Conservation (phyloP, 768 basidiomycete species). For the Crassisporium funariophilum region DNA sequence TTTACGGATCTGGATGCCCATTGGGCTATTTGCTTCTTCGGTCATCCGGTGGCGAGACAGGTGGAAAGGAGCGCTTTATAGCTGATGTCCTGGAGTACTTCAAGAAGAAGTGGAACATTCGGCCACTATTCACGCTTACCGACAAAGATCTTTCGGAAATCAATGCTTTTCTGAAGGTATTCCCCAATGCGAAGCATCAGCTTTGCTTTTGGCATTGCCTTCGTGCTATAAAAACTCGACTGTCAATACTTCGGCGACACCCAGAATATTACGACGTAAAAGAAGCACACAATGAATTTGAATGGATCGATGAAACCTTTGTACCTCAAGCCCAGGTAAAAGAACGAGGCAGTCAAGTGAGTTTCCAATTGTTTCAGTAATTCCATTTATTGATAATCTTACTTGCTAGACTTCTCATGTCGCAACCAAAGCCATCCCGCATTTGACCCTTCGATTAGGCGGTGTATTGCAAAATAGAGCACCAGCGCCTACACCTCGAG, state of each 20-base stretch:
- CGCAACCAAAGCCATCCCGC: neutral
- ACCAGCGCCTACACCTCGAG: too few relatives aligned
- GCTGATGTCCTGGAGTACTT: constrained; percentile 25
- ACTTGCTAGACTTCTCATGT: too few relatives aligned
- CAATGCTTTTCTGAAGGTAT: constrained; percentile 27
- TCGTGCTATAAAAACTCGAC: constrained; percentile 25
- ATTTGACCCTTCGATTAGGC: neutral
- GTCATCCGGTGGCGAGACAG: constrained; percentile 11
- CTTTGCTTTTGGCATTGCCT: constrained; percentile 41
- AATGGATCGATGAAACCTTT: constrained; percentile 26
- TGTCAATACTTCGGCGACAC: constrained; percentile 22
- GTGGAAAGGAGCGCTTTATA: constrained; percentile 30
- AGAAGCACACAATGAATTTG: constrained; percentile 25
- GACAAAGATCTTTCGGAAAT: constrained; percentile 35
- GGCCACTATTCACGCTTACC: constrained; percentile 27
- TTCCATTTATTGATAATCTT: too few relatives aligned
- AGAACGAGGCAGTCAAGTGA: too few relatives aligned
- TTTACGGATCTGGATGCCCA: constrained; percentile 34
- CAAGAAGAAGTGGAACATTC: constrained; percentile 19
- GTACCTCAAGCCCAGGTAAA: constrained; percentile 25
- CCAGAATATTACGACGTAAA: constrained; percentile 30
- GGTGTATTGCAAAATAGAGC: neutral
- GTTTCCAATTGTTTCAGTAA: too few relatives aligned
- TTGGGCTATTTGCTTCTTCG: constrained; percentile 30
- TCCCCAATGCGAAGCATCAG: constrained; percentile 35